phyloP scores from a whole-genome alignment of 2,329 filamentous ascomycete species.

The Aspergillus transmontanensis region DNA sequence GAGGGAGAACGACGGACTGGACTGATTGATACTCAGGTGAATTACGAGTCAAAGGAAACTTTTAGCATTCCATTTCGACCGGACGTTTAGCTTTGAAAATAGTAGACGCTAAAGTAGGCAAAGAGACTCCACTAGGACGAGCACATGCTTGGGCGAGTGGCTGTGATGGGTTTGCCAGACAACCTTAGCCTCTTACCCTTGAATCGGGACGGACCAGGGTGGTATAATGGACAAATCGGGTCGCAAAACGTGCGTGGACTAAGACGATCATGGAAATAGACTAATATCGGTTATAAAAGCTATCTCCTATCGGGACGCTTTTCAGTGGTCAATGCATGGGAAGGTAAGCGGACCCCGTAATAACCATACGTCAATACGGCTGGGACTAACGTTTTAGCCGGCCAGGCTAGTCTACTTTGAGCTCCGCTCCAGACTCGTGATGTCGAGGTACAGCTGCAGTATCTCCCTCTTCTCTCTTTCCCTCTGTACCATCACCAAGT shows the following conservation, averaged over 20 bases:
- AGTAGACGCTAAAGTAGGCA: background rate
- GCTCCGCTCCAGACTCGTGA: background rate
- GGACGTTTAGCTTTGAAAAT: background rate
- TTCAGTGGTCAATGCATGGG: background rate
- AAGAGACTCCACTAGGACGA: background rate
- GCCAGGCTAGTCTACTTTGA: background rate
- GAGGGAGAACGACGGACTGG: no score
- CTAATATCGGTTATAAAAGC: background rate
- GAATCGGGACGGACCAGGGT: background rate
- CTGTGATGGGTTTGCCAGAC: background rate
- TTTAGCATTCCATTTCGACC: background rate
- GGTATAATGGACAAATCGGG: background rate
- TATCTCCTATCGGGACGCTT: background rate
- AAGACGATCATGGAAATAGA: background rate
- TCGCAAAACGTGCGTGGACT: background rate
- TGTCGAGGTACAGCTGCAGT: background rate
- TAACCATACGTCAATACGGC: background rate
- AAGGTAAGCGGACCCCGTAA: background rate
- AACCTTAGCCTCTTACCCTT: background rate
- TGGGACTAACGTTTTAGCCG: background rate
- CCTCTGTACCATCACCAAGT: no score
- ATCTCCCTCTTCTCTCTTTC: background rate
- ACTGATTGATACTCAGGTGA: background rate
- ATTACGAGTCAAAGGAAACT: background rate
- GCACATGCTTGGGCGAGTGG: conserved; percentile 13